phyloP scores from a whole-genome alignment of 163 green algal species.

The Scenedesmus sp. region DNA sequence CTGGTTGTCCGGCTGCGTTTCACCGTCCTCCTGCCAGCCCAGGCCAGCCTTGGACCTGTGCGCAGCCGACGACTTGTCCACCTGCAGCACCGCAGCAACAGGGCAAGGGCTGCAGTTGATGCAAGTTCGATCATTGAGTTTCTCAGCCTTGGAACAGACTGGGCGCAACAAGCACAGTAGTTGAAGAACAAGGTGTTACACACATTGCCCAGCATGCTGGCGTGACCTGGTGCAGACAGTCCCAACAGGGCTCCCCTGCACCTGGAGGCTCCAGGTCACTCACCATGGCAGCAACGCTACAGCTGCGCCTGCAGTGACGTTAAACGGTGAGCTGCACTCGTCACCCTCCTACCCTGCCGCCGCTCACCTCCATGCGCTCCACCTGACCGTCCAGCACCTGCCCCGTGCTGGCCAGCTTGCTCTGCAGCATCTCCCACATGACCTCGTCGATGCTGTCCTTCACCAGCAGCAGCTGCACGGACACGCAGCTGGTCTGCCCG shows the following conservation, averaged over 20 bases:
- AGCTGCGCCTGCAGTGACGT: too few relatives aligned
- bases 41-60: background rate
- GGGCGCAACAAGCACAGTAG: too few relatives aligned
- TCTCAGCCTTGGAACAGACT: too few relatives aligned
- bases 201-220: background rate
- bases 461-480: slow-evolving; percentile 93
- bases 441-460: slow-evolving; percentile 82
- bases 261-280: background rate
- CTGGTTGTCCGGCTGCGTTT: slow-evolving; percentile 7
- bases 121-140: too few relatives aligned
- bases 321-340: too few relatives aligned
- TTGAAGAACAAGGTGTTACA: too few relatives aligned
- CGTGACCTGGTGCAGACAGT: background rate
- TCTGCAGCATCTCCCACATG: slow-evolving; percentile 79
- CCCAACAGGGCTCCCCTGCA: background rate
- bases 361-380: slow-evolving; percentile 59
- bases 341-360: too few relatives aligned
- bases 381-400: slow-evolving; percentile 71
- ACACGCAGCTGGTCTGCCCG: slow-evolving; percentile 81
- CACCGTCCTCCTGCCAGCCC: slow-evolving; percentile 2
- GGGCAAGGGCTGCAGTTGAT: too few relatives aligned
- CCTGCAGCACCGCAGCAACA: background rate
- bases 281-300: too few relatives aligned
- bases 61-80: slow-evolving; percentile 22
- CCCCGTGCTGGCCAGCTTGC: slow-evolving; percentile 68